Percentiles rank a stretch among this genome's conserved stretches.
phyloP scores from a whole-genome alignment of 2,329 filamentous ascomycete genomes.

The Pseudogymnoascus sp. region DNA sequence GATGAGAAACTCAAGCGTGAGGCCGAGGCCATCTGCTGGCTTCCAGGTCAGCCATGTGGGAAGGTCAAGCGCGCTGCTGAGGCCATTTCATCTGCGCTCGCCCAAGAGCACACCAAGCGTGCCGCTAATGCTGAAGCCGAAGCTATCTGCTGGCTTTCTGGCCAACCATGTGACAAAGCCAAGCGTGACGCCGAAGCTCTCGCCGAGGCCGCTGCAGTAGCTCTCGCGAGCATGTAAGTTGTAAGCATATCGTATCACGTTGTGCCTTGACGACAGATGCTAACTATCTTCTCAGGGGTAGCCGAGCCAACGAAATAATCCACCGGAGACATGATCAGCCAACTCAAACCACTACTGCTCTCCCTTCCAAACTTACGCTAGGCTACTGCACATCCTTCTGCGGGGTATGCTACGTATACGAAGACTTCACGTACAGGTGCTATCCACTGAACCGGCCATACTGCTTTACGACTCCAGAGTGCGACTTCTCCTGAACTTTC shows the following conservation, averaged over 20 bases:
- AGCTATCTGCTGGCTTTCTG: constrained; percentile 27
- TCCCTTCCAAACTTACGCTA: too few species aligned
- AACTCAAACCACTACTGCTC: too few species aligned
- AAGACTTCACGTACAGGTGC: too few species aligned
- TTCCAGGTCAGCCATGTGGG: constrained; percentile 23
- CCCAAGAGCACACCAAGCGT: too few species aligned
- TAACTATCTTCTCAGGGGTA: not conserved
- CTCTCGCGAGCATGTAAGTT: constrained; percentile 2
- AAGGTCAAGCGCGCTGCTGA: constrained; percentile 29
- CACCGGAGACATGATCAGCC: too few species aligned
- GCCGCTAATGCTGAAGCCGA: too few species aligned
- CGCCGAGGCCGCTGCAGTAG: constrained; percentile 10
- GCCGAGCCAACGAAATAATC: not conserved
- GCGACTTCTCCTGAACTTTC: too few species aligned
- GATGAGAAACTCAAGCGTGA: not conserved
- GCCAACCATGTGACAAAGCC: constrained; percentile 17
- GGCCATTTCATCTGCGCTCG: constrained; percentile 23
- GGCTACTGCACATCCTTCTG: too few species aligned
- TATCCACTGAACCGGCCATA: too few species aligned
- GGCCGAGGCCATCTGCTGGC: constrained; percentile 20
- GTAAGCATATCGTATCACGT: not conserved
- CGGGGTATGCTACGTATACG: too few species aligned
- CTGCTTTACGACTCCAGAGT: too few species aligned
- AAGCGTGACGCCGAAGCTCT: constrained; percentile 10
- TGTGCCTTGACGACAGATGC: not conserved